Base-by-base conservation (phyloP, 2,329 filamentous ascomycete species). In the Diaporthe sp. region DNA sequence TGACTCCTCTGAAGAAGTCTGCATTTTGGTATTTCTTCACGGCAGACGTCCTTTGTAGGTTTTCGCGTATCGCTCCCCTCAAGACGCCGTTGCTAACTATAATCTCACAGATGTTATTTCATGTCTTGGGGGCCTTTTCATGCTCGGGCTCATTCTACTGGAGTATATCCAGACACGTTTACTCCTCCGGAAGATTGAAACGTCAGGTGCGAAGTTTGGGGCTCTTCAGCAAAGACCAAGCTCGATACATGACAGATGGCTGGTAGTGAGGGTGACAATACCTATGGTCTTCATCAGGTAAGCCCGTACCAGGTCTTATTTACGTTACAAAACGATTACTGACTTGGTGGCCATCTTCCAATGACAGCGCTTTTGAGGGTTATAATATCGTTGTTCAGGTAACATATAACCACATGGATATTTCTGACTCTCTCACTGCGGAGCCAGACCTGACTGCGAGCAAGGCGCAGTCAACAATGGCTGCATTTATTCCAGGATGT, bases 221-320 rank as follows among this genome's bases (percentile, higher is more conserved):
- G 61, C 73, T 8, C 71, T 77, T 8, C 62, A 70, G 49, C 76
- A 77, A 58, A 62, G 37, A 9, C 51, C 71, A 51, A 72, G 76
- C 34, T 72, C 61, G 28, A 77, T 77, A 49, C 74, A 77, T 28
- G 76, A 77, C 17, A 73, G 72, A 10, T 77, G 72, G 46, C 74
- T 77, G n/a, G 74, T 77, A 22, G 53, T 70, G 44, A 67, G 76
- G n/a, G 74, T 75, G 4, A 55, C 72, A 5, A 49, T 73, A 9
- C 76, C 76, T 0, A 31, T 71, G 42, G 39, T 73, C 4, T 44
- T 58, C 22, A 44, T 77, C 25, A 57, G 68, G 73, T 75, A 67
- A 65, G 73, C 31, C 17, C n/a, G 10, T 42, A 25, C 58, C 10
- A 42, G 10, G 34, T 28, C 15, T 15, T 12, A 60, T 22, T 39